These are phyloP conservation scores for Chrysoporthe austroafricana DNA, from an alignment of 2,329 filamentous ascomycete genomes.

Conservation along the genomic window DNA sequence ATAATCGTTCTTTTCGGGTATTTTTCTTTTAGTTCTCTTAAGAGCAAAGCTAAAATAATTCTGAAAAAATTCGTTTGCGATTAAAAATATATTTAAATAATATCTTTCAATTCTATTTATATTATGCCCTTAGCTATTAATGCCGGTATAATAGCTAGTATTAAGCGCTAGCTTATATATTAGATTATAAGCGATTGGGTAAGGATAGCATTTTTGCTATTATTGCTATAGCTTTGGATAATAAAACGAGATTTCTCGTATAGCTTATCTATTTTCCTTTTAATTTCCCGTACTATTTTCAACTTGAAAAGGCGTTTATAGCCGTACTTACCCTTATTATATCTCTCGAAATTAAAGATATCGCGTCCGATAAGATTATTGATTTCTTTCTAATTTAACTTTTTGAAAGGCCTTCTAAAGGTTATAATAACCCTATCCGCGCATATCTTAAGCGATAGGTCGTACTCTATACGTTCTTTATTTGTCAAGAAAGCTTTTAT, in stretches of 20 bases:
- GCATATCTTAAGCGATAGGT: neutral
- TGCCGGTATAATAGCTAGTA: neutral
- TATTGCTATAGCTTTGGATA: too few relatives aligned
- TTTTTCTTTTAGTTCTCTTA: neutral
- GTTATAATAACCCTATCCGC: neutral
- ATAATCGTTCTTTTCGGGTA: neutral
- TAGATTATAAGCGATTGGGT: neutral
- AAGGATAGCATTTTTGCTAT: neutral
- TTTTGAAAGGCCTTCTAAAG: neutral
- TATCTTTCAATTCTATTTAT: neutral
- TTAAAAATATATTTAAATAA: neutral
- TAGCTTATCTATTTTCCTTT: neutral
- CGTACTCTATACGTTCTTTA: neutral
- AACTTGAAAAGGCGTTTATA: neutral
- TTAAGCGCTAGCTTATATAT: neutral
- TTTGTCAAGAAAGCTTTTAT: neutral
- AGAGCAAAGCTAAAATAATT: neutral
- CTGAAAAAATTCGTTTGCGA: neutral
- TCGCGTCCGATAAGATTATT: neutral
- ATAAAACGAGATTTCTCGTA: too few relatives aligned
- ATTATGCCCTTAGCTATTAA: neutral
- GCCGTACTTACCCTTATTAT: neutral
- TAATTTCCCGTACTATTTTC: neutral
- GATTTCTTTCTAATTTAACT: neutral
- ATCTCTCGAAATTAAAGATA: too few relatives aligned